phyloP scores from a whole-genome alignment of 768 basidiomycete genomes.

The Mycena filopes region DNA sequence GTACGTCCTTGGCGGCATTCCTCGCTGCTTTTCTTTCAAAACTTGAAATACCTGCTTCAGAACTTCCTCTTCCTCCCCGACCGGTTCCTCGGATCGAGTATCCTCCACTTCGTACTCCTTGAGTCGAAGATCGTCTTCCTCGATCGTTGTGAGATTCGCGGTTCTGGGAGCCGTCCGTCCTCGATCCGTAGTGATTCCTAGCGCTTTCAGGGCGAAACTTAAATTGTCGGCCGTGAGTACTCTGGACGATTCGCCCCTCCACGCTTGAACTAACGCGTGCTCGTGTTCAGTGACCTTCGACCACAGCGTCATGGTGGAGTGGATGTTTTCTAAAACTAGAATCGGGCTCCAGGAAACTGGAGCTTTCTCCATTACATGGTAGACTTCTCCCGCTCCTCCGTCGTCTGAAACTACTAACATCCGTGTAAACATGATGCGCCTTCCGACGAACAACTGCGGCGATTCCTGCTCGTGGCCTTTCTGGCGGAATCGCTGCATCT shows the following conservation, averaged over 20 bases:
- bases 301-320: not conserved
- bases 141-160: not conserved
- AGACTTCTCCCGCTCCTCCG: not conserved
- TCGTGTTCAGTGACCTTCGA: not conserved
- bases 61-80: too few species aligned
- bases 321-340: not conserved
- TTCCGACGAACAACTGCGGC: not conserved
- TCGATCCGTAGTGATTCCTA: not conserved
- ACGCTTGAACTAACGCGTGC: not conserved
- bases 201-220: not conserved
- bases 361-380: slow-evolving; percentile 5
- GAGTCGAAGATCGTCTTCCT: too few species aligned
- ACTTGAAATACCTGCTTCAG: not conserved
- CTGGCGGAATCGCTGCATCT: not conserved
- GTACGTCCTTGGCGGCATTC: not conserved
- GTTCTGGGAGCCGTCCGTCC: not conserved
- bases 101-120: too few species aligned
- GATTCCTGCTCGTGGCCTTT: not conserved
- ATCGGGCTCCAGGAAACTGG: slow-evolving; percentile 1
- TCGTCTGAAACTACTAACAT: not conserved
- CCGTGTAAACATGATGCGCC: not conserved
- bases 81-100: too few species aligned
- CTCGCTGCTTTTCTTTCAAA: not conserved
- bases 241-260: not conserved
- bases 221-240: not conserved